A percentile compares a stretch with the other conserved stretches of the same genome.
Conservation (phyloP, 2,329 filamentous ascomycete species). For the Penicillium sp. region DNA sequence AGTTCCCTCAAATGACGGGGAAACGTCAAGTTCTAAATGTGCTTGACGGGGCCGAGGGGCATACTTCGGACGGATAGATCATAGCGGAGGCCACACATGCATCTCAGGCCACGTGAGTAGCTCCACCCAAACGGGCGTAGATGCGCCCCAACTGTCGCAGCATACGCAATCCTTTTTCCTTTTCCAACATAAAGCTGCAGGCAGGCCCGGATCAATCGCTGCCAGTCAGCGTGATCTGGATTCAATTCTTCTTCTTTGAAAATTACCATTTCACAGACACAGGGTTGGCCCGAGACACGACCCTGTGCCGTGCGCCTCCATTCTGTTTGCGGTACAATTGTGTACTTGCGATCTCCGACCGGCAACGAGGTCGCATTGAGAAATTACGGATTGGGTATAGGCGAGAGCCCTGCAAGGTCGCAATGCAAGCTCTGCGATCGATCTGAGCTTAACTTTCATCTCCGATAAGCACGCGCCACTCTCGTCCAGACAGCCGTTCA, state of each 20-base stretch:
- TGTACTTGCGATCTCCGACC: constrained; percentile 12
- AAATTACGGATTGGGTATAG: constrained; percentile 13
- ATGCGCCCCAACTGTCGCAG: constrained; percentile 13
- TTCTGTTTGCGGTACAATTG: constrained; percentile 19
- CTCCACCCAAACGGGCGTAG: constrained; percentile 18
- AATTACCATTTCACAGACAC: not conserved
- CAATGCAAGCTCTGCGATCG: constrained; percentile 14
- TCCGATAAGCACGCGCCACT: constrained; percentile 4
- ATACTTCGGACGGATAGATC: not conserved
- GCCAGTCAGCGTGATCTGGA: constrained; percentile 10
- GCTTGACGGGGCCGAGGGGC: not conserved
- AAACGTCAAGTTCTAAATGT: not conserved
- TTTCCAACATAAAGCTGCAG: constrained; percentile 11
- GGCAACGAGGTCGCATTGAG: constrained; percentile 21
- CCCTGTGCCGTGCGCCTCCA: constrained; percentile 10
- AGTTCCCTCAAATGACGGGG: not conserved
- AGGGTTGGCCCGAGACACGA: not conserved
- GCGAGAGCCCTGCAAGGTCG: constrained; percentile 4
- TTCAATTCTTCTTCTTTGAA: not conserved
- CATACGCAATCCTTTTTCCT: constrained; percentile 21
- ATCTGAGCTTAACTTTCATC: constrained; percentile 9
- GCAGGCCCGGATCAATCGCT: constrained; percentile 5
- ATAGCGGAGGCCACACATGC: not conserved
- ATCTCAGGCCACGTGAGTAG: constrained; percentile 23
- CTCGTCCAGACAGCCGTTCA: not conserved